phyloP scores from a whole-genome alignment of 164 flowering plant species.

The Vitis amurensis region DNA sequence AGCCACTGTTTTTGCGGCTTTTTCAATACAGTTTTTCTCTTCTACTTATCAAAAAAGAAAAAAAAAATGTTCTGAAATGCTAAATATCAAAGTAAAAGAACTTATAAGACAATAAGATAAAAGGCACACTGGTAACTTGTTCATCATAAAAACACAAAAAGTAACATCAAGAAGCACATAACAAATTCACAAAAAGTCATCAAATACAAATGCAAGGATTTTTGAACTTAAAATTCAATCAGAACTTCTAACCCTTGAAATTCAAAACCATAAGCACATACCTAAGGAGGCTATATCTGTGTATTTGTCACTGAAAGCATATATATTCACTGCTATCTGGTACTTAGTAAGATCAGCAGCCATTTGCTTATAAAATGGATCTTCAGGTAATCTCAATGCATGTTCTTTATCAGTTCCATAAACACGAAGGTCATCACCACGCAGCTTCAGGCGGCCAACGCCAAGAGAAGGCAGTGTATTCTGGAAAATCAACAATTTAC shows the following conservation, averaged over 20 bases:
- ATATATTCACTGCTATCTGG: constrained; percentile 82
- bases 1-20: too few species aligned
- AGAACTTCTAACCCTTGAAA: background rate
- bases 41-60: too few species aligned
- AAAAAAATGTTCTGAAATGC: too few species aligned
- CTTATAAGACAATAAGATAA: too few species aligned
- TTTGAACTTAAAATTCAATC: background rate
- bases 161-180: too few species aligned
- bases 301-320: constrained; percentile 94
- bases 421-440: constrained; percentile 88
- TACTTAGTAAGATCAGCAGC: constrained; percentile 91
- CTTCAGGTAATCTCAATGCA: constrained; percentile 76
- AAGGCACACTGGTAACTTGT: too few species aligned
- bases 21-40: too few species aligned
- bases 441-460: constrained; percentile 81
- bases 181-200: too few species aligned
- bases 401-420: constrained; percentile 96
- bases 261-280: constrained; percentile 18
- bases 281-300: constrained; percentile 95
- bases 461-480: constrained; percentile 92
- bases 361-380: constrained; percentile 96
- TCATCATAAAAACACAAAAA: too few species aligned
- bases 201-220: background rate
- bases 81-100: too few species aligned
- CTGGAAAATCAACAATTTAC: constrained; percentile 89